These are phyloP conservation scores for Inga oerstediana DNA, from an alignment of 306 rosid genomes.

Conservation along the genomic window DNA sequence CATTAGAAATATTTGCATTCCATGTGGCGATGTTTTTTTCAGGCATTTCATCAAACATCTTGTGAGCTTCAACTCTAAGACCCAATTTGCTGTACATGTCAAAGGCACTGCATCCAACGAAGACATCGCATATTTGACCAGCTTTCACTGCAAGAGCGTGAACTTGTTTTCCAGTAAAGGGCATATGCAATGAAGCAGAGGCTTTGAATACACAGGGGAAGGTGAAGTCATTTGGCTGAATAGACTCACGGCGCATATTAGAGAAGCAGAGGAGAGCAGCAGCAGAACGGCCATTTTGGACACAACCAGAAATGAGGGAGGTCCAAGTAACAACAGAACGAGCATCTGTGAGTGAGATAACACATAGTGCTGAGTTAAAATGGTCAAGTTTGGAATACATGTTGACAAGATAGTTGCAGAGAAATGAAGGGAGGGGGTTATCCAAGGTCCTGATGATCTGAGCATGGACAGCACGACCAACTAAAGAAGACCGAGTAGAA, in stretches of 20 bases:
- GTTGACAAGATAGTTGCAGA: constrained; percentile 80
- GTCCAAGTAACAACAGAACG: constrained; percentile 90
- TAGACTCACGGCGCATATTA: constrained; percentile 60
- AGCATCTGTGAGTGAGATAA: constrained; percentile 56
- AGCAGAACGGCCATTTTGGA: constrained; percentile 58
- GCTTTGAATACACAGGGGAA: constrained; percentile 83
- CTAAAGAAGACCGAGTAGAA: constrained; percentile 46
- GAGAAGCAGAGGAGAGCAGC: constrained; percentile 58
- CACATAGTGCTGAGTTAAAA: constrained; percentile 59
- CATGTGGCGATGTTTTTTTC: constrained; percentile 62
- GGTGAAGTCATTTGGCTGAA: constrained; percentile 86
- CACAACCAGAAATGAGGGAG: constrained; percentile 82
- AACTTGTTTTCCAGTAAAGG: constrained; percentile 59
- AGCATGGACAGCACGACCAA: constrained; percentile 75
- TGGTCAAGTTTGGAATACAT: constrained; percentile 89
- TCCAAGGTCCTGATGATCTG: constrained; percentile 57
- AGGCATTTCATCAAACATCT: constrained; percentile 84
- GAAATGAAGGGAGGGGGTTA: constrained; percentile 59
- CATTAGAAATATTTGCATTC: constrained; percentile 86
- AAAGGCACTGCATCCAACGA: constrained; percentile 82
- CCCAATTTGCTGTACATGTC: constrained; percentile 80
- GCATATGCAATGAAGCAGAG: constrained; percentile 52
- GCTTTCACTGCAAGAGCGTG: constrained; percentile 75
- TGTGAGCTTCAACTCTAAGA: constrained; percentile 53
- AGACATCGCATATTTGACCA: constrained; percentile 66